Conservation (phyloP, 2,329 filamentous ascomycete genomes). For the Capronia epimyces region DNA sequence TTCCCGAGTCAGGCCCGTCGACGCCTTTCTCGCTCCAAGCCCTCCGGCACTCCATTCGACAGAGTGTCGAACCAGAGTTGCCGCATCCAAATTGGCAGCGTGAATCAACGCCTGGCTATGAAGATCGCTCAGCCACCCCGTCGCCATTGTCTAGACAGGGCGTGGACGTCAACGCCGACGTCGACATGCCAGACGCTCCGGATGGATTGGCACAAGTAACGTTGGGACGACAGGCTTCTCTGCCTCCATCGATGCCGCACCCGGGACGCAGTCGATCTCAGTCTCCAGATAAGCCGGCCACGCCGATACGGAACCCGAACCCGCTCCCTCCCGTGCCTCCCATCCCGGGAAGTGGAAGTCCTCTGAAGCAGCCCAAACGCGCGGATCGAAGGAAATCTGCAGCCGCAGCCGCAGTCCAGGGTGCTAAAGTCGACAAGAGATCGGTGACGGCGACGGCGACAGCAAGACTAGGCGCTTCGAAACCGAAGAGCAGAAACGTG, state of each 20-base stretch:
- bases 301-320: no score
- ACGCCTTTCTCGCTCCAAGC: neutral
- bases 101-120: conserved; percentile 20
- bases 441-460: conserved; percentile 11
- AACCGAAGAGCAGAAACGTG: conserved; percentile 18
- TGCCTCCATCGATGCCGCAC: conserved; percentile 3
- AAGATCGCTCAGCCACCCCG: conserved; percentile 21
- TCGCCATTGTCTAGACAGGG: conserved; percentile 18
- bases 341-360: conserved; percentile 1
- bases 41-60: conserved; percentile 12
- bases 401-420: conserved; percentile 18
- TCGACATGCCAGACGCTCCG: conserved; percentile 15
- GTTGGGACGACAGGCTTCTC: conserved; percentile 2
- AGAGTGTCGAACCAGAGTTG: conserved; percentile 21
- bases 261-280: neutral
- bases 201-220: neutral
- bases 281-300: conserved; percentile 1
- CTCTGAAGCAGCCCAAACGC: conserved; percentile 20
- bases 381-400: conserved; percentile 16
- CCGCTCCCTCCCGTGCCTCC: no score
- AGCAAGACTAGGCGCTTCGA: neutral
- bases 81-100: conserved; percentile 13
- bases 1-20: neutral
- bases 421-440: conserved; percentile 20
- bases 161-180: conserved; percentile 1